phyloP scores from a whole-genome alignment of 331 rosid species.

The Acacia concinna region DNA sequence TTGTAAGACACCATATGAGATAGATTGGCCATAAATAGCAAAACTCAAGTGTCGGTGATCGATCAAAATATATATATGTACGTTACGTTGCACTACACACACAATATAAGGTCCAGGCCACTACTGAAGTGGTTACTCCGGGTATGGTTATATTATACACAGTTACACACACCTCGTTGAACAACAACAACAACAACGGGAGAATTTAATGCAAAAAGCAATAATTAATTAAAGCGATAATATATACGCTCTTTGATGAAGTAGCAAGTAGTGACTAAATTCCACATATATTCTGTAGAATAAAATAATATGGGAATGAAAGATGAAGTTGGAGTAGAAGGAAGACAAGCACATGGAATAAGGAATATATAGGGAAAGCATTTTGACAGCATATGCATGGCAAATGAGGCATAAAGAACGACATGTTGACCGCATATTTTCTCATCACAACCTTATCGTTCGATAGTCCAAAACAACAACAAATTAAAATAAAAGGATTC shows the following conservation, averaged over 20 bases:
- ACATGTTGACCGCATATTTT: conserved; percentile 87
- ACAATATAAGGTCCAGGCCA: conserved; percentile 25
- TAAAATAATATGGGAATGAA: neutral
- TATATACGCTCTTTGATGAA: conserved; percentile 4
- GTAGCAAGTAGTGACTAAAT: neutral
- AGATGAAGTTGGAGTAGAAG: neutral
- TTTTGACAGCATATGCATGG: conserved; percentile 56
- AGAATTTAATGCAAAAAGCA: neutral
- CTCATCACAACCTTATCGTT: conserved; percentile 46
- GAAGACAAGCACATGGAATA: conserved; percentile 82
- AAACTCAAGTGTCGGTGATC: conserved; percentile 30
- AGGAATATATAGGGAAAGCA: conserved; percentile 50
- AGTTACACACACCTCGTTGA: neutral
- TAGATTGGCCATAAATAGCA: conserved; percentile 33
- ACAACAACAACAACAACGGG: too few relatives aligned
- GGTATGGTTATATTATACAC: neutral
- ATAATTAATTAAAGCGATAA: neutral
- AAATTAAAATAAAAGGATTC: too few relatives aligned
- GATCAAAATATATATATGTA: neutral
- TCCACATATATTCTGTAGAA: neutral
- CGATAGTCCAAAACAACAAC: conserved; percentile 42
- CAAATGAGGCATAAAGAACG: conserved; percentile 66
- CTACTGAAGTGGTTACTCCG: conserved; percentile 17
- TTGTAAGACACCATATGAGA: conserved; percentile 1
- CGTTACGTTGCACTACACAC: neutral